phyloP scores from a whole-genome alignment of 345 rosid species.

The Syzygium grande region DNA sequence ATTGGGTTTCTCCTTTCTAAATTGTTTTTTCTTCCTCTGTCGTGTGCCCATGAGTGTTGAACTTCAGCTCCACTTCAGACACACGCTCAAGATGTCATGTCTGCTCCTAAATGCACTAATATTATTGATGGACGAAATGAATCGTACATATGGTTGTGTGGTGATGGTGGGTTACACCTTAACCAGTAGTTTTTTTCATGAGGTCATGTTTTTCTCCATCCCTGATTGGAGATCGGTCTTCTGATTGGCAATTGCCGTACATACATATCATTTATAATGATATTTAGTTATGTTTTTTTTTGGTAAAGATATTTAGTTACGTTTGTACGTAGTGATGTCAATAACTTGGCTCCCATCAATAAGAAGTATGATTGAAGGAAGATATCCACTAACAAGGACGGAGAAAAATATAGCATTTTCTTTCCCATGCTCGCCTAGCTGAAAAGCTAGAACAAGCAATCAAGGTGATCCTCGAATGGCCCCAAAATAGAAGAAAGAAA shows the following conservation, averaged over 20 bases:
- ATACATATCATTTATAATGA: not conserved
- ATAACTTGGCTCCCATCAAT: not conserved
- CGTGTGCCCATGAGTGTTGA: not conserved
- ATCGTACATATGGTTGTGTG: not conserved
- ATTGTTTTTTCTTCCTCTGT: not conserved
- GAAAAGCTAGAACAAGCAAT: not conserved
- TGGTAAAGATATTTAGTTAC: not conserved
- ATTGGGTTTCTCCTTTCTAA: not conserved
- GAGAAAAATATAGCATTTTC: not conserved
- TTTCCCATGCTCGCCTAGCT: not conserved
- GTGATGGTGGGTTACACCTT: not conserved
- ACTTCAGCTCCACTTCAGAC: not conserved
- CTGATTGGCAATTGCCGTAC: not conserved
- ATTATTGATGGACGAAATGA: not conserved
- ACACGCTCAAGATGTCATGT: not conserved
- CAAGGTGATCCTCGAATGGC: not conserved
- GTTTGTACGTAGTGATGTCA: not conserved
- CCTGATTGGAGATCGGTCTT: not conserved
- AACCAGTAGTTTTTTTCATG: not conserved
- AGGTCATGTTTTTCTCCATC: not conserved
- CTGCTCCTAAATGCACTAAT: not conserved
- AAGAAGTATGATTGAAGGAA: not conserved
- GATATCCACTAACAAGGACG: not conserved
- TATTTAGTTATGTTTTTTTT: not conserved
- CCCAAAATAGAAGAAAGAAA: not conserved